Conservation (phyloP, 1,139 yeast species). For the Trichomonascaceae sp. region DNA sequence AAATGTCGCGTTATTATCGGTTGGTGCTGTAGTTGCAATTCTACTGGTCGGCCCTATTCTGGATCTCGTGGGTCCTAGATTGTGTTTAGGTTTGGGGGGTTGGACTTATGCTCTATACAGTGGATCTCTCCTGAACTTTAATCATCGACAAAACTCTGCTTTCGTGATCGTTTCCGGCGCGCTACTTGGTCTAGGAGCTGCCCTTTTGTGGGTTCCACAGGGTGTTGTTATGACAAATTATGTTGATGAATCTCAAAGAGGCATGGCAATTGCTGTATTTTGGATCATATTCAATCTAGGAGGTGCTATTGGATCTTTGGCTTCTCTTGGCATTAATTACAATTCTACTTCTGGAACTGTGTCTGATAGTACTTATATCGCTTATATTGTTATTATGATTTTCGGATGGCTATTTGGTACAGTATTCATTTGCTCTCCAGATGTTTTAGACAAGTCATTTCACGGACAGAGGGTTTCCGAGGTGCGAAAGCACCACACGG, state of each 20-base stretch:
- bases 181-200: slow-evolving; percentile 53
- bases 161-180: slow-evolving; percentile 58
- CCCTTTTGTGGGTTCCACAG: slow-evolving; percentile 56
- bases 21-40: slow-evolving; percentile 41
- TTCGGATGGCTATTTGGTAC: slow-evolving; percentile 19
- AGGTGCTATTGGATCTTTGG: slow-evolving; percentile 37
- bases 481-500: slow-evolving; percentile 9
- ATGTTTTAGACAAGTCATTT: slow-evolving; percentile 4
- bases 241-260: slow-evolving; percentile 49
- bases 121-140: slow-evolving; percentile 45
- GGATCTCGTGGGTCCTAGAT: slow-evolving; percentile 46
- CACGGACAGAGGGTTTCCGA: slow-evolving; percentile 9
- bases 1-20: slow-evolving; percentile 39
- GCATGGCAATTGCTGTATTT: slow-evolving; percentile 48
- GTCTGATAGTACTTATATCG: slow-evolving; percentile 20
- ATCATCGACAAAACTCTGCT: slow-evolving; percentile 44
- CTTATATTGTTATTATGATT: slow-evolving; percentile 19
- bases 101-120: slow-evolving; percentile 52
- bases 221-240: slow-evolving; percentile 51
- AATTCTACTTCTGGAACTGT: slow-evolving; percentile 17
- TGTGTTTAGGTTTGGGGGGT: slow-evolving; percentile 48
- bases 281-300: slow-evolving; percentile 64
- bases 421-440: slow-evolving; percentile 16
- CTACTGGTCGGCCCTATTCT: slow-evolving; percentile 55
- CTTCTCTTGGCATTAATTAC: slow-evolving; percentile 20